Evolutionary conservation across 805 yeast genomes (phyloP).

Genomic region (Candida namnaoensis): DNA sequence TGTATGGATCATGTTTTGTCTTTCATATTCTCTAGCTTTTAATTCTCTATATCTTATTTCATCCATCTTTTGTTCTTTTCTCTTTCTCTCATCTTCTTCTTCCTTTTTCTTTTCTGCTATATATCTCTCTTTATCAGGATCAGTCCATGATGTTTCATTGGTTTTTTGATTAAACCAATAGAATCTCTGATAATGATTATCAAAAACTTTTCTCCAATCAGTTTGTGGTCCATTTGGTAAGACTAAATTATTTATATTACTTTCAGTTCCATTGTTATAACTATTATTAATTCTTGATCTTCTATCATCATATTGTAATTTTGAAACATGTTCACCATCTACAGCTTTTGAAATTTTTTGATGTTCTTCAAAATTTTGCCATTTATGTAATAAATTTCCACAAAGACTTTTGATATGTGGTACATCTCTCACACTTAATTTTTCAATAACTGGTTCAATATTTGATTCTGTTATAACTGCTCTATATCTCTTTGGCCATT

Average conservation of each 20-base stretch:
- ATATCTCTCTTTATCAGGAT: conserved; percentile 27
- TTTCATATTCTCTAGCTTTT: conserved; percentile 14
- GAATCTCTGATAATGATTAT: conserved; percentile 20
- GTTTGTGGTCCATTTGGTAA: too few relatives aligned
- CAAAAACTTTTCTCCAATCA: neutral
- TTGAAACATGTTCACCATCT: neutral
- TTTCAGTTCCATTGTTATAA: neutral
- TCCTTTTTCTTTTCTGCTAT: conserved; percentile 1
- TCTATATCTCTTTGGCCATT: conserved; percentile 68
- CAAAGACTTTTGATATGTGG: conserved; percentile 30
- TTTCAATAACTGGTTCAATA: conserved; percentile 55
- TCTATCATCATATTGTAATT: conserved; percentile 8
- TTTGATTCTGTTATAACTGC: conserved; percentile 70
- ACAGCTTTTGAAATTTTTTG: conserved; percentile 69
- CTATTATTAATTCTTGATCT: conserved; percentile 2
- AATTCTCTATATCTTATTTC: conserved; percentile 18
- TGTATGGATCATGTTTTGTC: conserved; percentile 10
- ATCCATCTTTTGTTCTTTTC: conserved; percentile 8
- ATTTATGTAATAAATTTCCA: conserved; percentile 42
- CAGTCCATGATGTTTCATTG: conserved; percentile 50
- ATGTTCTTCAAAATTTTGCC: conserved; percentile 76
- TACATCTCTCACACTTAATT: conserved; percentile 22
- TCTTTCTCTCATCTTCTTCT: neutral
- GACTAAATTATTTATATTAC: too few relatives aligned
- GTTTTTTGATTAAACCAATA: conserved; percentile 41